Conservation (phyloP, 2,329 filamentous ascomycete species). For the Rutstroemia sp. region DNA sequence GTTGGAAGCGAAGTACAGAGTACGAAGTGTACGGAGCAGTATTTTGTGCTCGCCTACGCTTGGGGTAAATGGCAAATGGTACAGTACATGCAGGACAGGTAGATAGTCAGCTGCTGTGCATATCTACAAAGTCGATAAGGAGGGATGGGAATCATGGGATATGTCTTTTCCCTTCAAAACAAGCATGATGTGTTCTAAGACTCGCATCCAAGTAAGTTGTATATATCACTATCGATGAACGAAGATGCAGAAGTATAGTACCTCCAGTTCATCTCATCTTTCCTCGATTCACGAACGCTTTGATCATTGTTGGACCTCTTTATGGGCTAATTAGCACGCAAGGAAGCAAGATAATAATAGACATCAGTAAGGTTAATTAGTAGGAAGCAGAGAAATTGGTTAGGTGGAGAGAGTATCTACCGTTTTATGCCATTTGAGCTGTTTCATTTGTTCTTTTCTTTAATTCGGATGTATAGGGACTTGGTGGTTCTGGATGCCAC, state of each 20-base stretch:
- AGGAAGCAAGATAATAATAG: conserved; percentile 2
- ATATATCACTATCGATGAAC: too few species aligned
- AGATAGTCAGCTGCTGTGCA: too few species aligned
- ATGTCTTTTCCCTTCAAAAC: neutral
- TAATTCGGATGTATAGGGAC: neutral
- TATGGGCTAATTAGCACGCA: neutral
- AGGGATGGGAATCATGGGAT: neutral
- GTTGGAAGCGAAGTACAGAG: neutral
- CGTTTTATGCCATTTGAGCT: neutral
- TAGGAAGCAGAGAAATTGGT: neutral
- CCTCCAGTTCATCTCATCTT: conserved; percentile 6
- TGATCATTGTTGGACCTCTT: neutral
- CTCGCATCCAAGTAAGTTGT: neutral
- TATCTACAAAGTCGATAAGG: too few species aligned
- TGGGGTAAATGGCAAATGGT: too few species aligned
- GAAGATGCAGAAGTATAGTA: neutral
- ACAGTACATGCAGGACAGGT: neutral
- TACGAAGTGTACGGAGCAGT: neutral
- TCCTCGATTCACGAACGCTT: conserved; percentile 3
- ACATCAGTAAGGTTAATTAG: neutral
- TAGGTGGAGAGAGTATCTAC: neutral
- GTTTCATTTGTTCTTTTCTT: too few species aligned
- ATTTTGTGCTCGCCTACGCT: too few species aligned
- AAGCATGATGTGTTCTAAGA: neutral
- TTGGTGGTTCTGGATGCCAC: neutral